Evolutionary conservation across 495 filamentous ascomycete genomes (phyloP).

Genomic region (Cercophora scortea): DNA sequence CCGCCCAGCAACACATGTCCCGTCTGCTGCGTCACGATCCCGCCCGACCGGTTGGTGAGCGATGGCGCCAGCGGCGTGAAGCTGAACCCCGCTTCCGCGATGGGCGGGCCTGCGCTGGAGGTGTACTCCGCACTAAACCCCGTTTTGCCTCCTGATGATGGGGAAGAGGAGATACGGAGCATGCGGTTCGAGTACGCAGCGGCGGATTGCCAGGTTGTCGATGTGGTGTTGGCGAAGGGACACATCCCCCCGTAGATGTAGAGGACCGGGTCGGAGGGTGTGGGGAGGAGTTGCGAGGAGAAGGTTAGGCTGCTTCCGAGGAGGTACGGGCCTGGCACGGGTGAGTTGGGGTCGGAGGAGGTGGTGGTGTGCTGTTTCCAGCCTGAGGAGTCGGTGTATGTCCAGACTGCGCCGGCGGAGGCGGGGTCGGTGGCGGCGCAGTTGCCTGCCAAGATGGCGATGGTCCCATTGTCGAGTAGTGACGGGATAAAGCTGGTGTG

Average conservation of each 20-base stretch:
- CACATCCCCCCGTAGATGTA: slow-evolving; percentile 91
- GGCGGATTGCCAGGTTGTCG: slow-evolving; percentile 47
- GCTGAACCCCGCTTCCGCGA: slow-evolving; percentile 81
- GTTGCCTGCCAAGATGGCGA: slow-evolving; percentile 62
- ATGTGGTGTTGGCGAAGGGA: slow-evolving; percentile 39
- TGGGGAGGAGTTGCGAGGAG: slow-evolving; percentile 47
- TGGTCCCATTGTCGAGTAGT: slow-evolving; percentile 55
- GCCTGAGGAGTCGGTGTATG: slow-evolving; percentile 17
- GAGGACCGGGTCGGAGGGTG: slow-evolving; percentile 38
- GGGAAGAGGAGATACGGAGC: slow-evolving; percentile 43
- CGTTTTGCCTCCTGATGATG: slow-evolving; percentile 24
- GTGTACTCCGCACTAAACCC: slow-evolving; percentile 17
- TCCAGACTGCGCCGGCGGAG: slow-evolving; percentile 29
- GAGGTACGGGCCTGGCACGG: slow-evolving; percentile 45
- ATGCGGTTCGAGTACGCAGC: slow-evolving; percentile 74
- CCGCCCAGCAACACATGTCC: slow-evolving; percentile 79
- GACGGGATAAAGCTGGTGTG: slow-evolving; percentile 52
- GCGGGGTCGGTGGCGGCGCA: slow-evolving; percentile 44
- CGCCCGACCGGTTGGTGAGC: slow-evolving; percentile 45
- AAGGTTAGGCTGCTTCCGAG: slow-evolving; percentile 62
- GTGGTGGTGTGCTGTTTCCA: slow-evolving; percentile 21
- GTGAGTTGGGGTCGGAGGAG: slow-evolving; percentile 5
- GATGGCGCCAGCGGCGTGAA: slow-evolving; percentile 60
- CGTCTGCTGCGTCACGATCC: slow-evolving; percentile 53
- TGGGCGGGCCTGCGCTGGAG: slow-evolving; percentile 38